Conservation (phyloP, 2,329 filamentous ascomycete species). For the Amauroascus niger region DNA sequence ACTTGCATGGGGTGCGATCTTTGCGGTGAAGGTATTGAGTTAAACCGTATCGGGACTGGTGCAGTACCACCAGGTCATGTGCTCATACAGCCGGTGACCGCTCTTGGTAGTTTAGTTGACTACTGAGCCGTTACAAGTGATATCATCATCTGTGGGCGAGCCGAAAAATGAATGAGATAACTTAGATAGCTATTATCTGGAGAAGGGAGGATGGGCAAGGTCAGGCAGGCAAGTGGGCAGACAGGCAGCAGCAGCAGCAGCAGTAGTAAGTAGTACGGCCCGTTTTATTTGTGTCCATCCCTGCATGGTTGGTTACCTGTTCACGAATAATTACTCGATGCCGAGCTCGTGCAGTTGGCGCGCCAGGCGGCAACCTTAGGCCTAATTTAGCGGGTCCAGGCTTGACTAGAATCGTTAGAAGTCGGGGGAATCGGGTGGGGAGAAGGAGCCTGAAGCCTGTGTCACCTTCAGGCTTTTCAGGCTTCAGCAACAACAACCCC, state of each 20-base stretch:
- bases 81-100: conserved; percentile 5
- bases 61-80: background rate
- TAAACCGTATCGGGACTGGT: background rate
- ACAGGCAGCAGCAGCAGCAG: background rate
- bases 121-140: conserved; percentile 11
- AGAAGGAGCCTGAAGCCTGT: too few species aligned
- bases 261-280: too few species aligned
- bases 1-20: background rate
- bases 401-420: background rate
- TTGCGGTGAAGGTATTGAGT: background rate
- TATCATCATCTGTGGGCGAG: conserved; percentile 5
- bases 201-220: background rate
- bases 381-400: background rate
- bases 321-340: too few species aligned
- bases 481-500: too few species aligned
- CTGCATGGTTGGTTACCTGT: too few species aligned
- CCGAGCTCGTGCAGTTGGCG: background rate
- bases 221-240: background rate
- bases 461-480: too few species aligned
- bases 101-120: conserved; percentile 2
- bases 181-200: background rate
- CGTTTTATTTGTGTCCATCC: too few species aligned
- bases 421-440: too few species aligned
- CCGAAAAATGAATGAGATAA: background rate
- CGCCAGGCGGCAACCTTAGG: background rate